phyloP scores from a whole-genome alignment of 331 rosid genomes.

The Rhamnella rubrinervis region DNA sequence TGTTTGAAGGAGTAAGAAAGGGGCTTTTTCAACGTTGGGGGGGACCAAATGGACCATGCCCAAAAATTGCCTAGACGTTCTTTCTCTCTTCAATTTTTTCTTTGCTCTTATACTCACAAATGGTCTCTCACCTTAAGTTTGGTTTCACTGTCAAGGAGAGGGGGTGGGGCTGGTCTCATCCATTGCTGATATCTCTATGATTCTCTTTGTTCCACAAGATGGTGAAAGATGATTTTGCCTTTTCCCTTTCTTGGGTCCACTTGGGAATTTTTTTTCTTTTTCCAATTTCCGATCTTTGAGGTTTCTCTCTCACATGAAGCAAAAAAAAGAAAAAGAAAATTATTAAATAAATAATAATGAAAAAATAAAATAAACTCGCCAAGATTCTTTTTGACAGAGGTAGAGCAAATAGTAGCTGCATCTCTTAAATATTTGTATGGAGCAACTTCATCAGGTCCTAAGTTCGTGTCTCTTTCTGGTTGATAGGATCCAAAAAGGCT shows the following conservation, averaged over 20 bases:
- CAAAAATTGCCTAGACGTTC: slow-evolving; percentile 18
- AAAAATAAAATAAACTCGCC: neutral
- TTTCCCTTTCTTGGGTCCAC: slow-evolving; percentile 50
- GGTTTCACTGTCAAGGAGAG: slow-evolving; percentile 34
- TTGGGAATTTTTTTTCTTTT: neutral
- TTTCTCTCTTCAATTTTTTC: neutral
- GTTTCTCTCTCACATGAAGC: slow-evolving; percentile 36
- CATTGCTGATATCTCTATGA: slow-evolving; percentile 56
- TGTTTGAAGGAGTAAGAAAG: slow-evolving; percentile 29
- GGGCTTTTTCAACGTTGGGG: slow-evolving; percentile 26
- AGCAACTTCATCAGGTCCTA: slow-evolving; percentile 24
- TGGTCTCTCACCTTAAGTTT: slow-evolving; percentile 2
- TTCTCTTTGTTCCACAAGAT: slow-evolving; percentile 59
- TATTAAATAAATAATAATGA: too few species aligned
- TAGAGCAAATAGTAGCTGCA: neutral
- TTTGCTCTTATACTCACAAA: slow-evolving; percentile 32
- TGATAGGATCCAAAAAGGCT: slow-evolving; percentile 15
- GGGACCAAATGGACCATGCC: slow-evolving; percentile 41
- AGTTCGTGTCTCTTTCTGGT: slow-evolving; percentile 18
- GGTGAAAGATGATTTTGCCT: slow-evolving; percentile 47
- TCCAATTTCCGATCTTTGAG: neutral
- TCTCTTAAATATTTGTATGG: slow-evolving; percentile 2
- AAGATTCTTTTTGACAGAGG: slow-evolving; percentile 20
- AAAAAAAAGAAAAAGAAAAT: neutral
- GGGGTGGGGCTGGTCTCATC: slow-evolving; percentile 48